phyloP scores from a whole-genome alignment of 768 basidiomycete genomes.

The Lentinula aciculospora region DNA sequence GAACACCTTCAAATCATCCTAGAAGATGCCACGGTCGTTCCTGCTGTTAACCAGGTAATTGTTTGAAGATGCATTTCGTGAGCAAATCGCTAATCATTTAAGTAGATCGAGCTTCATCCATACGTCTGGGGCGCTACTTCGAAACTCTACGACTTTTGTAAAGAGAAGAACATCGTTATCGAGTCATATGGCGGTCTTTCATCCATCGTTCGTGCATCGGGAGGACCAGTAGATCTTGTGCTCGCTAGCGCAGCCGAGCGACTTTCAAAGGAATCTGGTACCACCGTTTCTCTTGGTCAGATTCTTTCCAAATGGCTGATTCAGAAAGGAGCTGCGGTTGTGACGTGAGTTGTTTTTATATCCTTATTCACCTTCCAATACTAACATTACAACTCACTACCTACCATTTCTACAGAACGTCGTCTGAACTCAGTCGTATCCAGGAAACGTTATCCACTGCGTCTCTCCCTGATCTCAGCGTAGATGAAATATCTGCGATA shows the following conservation, averaged over 20 bases:
- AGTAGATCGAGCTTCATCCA: conserved; percentile 64
- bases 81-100: not conserved
- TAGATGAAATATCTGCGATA: conserved; percentile 55
- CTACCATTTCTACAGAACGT: conserved; percentile 36
- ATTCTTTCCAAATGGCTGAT: conserved; percentile 65
- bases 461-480: conserved; percentile 45
- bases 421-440: conserved; percentile 41
- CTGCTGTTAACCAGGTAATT: conserved; percentile 24
- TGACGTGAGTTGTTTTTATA: conserved; percentile 43
- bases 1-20: conserved; percentile 22
- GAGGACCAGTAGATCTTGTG: conserved; percentile 56
- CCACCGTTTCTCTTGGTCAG: conserved; percentile 49
- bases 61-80: not conserved
- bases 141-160: conserved; percentile 46
- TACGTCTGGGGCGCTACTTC: conserved; percentile 61
- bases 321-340: conserved; percentile 56
- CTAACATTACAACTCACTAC: no score
- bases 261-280: conserved; percentile 34
- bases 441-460: conserved; percentile 35
- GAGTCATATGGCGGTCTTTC: conserved; percentile 64
- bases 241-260: conserved; percentile 47
- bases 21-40: conserved; percentile 18
- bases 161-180: conserved; percentile 51
- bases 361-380: no score
- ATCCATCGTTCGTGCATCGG: conserved; percentile 31